phyloP scores from a whole-genome alignment of 257 asterid species.

The Eustoma russellianum region DNA sequence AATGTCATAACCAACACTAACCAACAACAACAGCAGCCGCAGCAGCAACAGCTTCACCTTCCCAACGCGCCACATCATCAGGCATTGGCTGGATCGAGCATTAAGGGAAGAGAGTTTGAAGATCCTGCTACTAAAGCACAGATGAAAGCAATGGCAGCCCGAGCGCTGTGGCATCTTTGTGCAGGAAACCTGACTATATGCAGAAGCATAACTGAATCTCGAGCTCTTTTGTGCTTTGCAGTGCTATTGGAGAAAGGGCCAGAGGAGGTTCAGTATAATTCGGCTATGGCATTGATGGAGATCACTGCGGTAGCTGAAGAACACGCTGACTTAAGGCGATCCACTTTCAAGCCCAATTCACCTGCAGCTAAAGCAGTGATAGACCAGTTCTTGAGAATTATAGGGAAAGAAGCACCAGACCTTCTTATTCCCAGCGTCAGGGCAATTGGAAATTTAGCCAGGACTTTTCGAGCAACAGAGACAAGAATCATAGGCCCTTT shows the following conservation, averaged over 20 bases:
- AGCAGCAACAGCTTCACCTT: constrained; percentile 1
- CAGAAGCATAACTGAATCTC: constrained; percentile 18
- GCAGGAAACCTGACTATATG: constrained; percentile 11
- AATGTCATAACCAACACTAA: not conserved
- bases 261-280: constrained; percentile 49
- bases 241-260: constrained; percentile 47
- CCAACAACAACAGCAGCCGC: not conserved
- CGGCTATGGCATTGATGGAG: constrained; percentile 79
- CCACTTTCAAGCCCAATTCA: constrained; percentile 69
- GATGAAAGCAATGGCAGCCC: constrained; percentile 23
- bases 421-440: constrained; percentile 56
- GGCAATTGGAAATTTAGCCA: constrained; percentile 57
- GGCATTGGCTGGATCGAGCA: constrained; percentile 17
- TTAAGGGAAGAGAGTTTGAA: constrained; percentile 22
- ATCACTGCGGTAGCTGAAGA: constrained; percentile 63
- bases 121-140: constrained; percentile 19
- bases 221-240: constrained; percentile 20
- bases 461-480: constrained; percentile 72
- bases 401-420: constrained; percentile 32
- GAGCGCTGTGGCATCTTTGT: constrained; percentile 23
- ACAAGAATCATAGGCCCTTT: constrained; percentile 49
- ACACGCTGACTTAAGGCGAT: constrained; percentile 38
- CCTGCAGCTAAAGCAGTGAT: constrained; percentile 63
- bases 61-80: not conserved
- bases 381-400: constrained; percentile 52